Percentiles rank a stretch among this genome's conserved stretches.
Evolutionary conservation across 352 stramenopile genomes (phyloP).

Genomic region (Halophytophthora polymorphica): DNA sequence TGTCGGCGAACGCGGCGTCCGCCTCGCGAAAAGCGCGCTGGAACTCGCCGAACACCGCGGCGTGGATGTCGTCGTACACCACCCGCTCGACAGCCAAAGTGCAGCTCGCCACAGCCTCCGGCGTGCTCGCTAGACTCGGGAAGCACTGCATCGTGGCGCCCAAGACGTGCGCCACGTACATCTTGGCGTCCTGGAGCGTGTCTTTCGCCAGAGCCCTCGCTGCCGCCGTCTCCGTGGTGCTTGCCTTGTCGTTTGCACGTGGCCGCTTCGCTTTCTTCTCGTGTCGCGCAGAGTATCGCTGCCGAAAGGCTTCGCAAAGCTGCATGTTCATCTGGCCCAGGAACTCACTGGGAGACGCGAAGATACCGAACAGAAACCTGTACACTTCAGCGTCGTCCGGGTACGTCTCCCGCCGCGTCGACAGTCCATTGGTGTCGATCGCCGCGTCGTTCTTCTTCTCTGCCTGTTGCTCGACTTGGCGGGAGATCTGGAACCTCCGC

Average conservation of each 20-base stretch:
- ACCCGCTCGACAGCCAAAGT: constrained; percentile 59
- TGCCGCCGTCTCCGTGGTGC: constrained; percentile 1
- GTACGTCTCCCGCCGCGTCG: constrained; percentile 7
- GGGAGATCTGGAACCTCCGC: constrained; percentile 40
- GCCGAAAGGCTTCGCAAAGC: constrained; percentile 45
- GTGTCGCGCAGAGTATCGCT: constrained; percentile 25
- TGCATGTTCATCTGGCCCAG: constrained; percentile 64
- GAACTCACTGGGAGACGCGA: constrained; percentile 49
- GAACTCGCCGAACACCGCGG: constrained; percentile 54
- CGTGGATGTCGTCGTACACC: constrained; percentile 66
- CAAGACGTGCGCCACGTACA: constrained; percentile 61
- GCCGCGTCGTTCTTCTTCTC: background rate
- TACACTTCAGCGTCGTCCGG: constrained; percentile 50
- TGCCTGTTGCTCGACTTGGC: background rate
- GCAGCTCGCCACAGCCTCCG: constrained; percentile 42
- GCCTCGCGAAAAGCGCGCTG: constrained; percentile 39
- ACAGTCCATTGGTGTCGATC: background rate
- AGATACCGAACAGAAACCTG: constrained; percentile 52
- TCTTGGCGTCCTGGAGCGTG: constrained; percentile 63
- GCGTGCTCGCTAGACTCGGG: constrained; percentile 51
- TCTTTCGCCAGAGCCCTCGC: constrained; percentile 26
- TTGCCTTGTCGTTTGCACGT: constrained; percentile 15
- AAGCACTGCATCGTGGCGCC: constrained; percentile 61
- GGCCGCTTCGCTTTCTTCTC: constrained; percentile 12
- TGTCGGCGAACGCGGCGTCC: constrained; percentile 42